Percentiles rank a stretch among this genome's conserved stretches.
phyloP scores from a whole-genome alignment of 305 asterid species.

The Andrographis paniculata region DNA sequence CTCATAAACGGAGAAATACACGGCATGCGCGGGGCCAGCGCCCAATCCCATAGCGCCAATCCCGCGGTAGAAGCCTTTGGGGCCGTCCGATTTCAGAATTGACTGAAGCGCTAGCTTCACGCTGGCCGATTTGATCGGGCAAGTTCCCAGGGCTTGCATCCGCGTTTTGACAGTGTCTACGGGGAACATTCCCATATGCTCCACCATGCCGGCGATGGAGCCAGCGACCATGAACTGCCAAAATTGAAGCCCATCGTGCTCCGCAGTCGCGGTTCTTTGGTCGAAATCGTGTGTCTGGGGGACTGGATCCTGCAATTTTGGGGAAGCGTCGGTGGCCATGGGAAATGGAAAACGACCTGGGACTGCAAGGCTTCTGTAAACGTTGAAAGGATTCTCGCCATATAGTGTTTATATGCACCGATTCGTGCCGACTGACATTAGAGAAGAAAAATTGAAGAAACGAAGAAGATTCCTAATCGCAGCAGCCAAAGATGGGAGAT shows the following conservation, averaged over 20 bases:
- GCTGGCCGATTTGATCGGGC: slow-evolving; percentile 70
- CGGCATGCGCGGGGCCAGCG: slow-evolving; percentile 96
- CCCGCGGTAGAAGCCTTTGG: slow-evolving; percentile 71
- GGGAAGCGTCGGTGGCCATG: slow-evolving; percentile 57
- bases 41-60: slow-evolving; percentile 96
- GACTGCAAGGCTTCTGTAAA: slow-evolving; percentile 6
- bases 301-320: slow-evolving; percentile 52
- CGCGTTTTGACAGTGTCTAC: slow-evolving; percentile 88
- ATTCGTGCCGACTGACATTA: slow-evolving; percentile 9
- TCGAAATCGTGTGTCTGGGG: slow-evolving; percentile 43
- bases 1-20: slow-evolving; percentile 83
- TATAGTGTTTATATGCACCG: slow-evolving; percentile 9
- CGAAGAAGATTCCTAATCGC: not conserved
- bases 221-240: slow-evolving; percentile 96
- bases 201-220: slow-evolving; percentile 83
- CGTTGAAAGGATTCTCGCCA: slow-evolving; percentile 14
- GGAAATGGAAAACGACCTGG: slow-evolving; percentile 14
- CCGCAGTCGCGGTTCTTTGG: slow-evolving; percentile 30
- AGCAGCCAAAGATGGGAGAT: slow-evolving; percentile 1
- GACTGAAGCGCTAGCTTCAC: slow-evolving; percentile 54
- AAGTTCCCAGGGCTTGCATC: slow-evolving; percentile 89
- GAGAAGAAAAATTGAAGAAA: not conserved
- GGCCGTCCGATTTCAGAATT: slow-evolving; percentile 59
- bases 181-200: slow-evolving; percentile 98
- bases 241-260: slow-evolving; percentile 79